Percentiles rank a stretch among this genome's conserved stretches.
Evolutionary conservation across 1,284 basidiomycete species (phyloP).

Genomic region (Apiotrichum gracile): DNA sequence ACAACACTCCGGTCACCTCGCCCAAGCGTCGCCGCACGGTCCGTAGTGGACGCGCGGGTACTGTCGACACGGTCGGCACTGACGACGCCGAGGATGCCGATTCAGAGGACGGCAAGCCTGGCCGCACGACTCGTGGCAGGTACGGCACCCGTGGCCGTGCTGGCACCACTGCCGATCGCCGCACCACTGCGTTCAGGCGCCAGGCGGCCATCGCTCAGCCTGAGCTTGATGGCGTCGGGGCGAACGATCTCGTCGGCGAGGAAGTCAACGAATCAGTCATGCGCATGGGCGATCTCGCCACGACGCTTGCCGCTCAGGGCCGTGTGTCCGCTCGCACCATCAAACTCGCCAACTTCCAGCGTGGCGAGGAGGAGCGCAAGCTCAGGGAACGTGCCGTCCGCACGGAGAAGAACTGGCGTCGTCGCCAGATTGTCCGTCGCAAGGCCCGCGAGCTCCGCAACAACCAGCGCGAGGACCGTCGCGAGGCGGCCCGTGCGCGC

Average conservation of each 20-base stretch:
- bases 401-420: slow-evolving; percentile 21
- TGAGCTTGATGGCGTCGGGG: slow-evolving; percentile 23
- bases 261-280: slow-evolving; percentile 20
- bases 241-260: slow-evolving; percentile 27
- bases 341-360: slow-evolving; percentile 21
- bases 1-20: neutral
- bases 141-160: slow-evolving; percentile 3
- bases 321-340: slow-evolving; percentile 28
- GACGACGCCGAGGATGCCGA: neutral
- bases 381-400: slow-evolving; percentile 12
- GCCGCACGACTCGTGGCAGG: neutral
- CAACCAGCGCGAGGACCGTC: slow-evolving; percentile 20
- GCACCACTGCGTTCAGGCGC: neutral
- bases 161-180: slow-evolving; percentile 1
- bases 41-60: neutral
- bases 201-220: slow-evolving; percentile 1
- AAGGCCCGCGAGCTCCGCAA: slow-evolving; percentile 29
- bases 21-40: slow-evolving; percentile 1
- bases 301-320: slow-evolving; percentile 23
- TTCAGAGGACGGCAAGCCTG: neutral
- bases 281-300: slow-evolving; percentile 28
- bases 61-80: neutral
- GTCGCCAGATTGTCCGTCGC: slow-evolving; percentile 29
- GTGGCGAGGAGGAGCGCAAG: slow-evolving; percentile 11
- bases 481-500: slow-evolving; percentile 12